Conservation (phyloP, 2,329 filamentous ascomycete genomes). For the Trichoderma guizhouense region DNA sequence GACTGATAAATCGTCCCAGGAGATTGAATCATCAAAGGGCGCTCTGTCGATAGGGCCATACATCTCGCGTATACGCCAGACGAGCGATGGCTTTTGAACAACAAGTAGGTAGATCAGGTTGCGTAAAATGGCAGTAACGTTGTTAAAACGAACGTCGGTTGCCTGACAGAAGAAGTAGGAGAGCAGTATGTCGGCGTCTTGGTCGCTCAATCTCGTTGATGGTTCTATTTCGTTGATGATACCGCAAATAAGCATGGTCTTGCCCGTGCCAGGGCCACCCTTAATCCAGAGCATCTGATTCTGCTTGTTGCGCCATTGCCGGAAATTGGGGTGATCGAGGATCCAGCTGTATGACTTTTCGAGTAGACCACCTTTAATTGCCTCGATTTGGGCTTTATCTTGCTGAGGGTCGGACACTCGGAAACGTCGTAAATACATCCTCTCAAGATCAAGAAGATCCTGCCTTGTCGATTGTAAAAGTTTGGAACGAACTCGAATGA, state of each 20-base stretch:
- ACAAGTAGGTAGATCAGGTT: not conserved
- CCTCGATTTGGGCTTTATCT: not conserved
- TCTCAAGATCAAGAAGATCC: no score
- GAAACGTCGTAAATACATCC: no score
- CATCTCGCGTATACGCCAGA: not conserved
- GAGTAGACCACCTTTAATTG: fast-evolving
- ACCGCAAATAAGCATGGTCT: not conserved
- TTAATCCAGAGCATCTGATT: not conserved
- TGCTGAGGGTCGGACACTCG: not conserved
- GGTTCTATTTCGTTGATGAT: not conserved
- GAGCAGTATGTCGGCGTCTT: not conserved
- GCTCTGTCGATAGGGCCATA: not conserved
- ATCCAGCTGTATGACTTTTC: not conserved
- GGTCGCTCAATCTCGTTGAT: not conserved
- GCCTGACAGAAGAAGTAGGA: not conserved
- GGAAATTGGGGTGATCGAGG: not conserved
- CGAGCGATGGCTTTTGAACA: not conserved
- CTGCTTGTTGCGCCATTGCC: not conserved
- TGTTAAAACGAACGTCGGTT: not conserved
- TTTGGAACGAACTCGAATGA: not conserved
- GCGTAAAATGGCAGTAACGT: not conserved
- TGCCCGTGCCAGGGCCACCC: not conserved
- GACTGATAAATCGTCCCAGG: not conserved
- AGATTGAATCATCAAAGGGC: not conserved
- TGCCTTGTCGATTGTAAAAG: no score